Conservation (phyloP, 129 eudicot genomes). For the Saussurea involucrata region DNA sequence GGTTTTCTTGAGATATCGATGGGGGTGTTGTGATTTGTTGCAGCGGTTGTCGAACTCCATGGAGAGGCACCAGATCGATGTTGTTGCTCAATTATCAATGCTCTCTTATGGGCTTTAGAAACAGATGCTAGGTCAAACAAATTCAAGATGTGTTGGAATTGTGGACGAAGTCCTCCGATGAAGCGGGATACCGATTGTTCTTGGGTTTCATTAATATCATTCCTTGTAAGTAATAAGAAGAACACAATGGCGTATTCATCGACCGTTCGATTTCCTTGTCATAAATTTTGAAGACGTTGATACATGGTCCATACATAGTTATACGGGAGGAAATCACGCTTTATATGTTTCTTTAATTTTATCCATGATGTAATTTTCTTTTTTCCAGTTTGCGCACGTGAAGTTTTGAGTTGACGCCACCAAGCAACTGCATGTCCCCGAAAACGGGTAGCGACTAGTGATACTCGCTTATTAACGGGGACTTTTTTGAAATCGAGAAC, state of each 20-base stretch:
- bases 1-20: not conserved
- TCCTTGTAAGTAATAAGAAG: not conserved
- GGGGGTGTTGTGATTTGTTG: too few species aligned
- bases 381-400: not conserved
- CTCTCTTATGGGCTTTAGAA: not conserved
- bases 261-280: not conserved
- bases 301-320: not conserved
- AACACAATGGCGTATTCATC: too few species aligned
- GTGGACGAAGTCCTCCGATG: not conserved
- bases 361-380: not conserved
- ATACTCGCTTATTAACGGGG: too few species aligned
- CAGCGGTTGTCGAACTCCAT: not conserved
- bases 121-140: not conserved
- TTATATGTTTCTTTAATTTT: not conserved
- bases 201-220: not conserved
- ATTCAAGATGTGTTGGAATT: not conserved
- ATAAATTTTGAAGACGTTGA: not conserved
- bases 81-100: not conserved
- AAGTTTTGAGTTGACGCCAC: not conserved
- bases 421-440: not conserved
- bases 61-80: not conserved
- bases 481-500: too few species aligned
- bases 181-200: not conserved
- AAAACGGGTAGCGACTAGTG: too few species aligned
- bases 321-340: not conserved